Conservation (phyloP, 495 filamentous ascomycete species). For the Melanomma pulvis-pyrius region DNA sequence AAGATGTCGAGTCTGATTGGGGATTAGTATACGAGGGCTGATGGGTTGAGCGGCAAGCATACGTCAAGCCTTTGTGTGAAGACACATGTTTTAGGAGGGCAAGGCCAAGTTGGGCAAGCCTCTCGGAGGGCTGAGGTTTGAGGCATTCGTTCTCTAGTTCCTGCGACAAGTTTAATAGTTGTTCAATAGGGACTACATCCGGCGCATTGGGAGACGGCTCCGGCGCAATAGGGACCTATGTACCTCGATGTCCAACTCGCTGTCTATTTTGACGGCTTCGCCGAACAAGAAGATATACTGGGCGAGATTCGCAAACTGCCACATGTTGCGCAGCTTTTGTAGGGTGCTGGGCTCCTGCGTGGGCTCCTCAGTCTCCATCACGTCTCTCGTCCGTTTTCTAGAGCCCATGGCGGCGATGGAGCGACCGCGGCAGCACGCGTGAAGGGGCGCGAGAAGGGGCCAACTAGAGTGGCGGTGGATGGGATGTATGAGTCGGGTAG, state of each 20-base stretch:
- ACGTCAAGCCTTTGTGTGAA: constrained; percentile 89
- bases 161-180: constrained; percentile 51
- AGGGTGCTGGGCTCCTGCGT: constrained; percentile 60
- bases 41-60: constrained; percentile 47
- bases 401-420: constrained; percentile 52
- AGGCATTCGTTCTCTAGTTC: constrained; percentile 88
- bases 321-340: constrained; percentile 76
- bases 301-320: constrained; percentile 93
- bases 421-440: constrained; percentile 36
- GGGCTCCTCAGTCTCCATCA: constrained; percentile 58
- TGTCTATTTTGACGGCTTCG: constrained; percentile 82
- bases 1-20: constrained; percentile 75
- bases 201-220: background rate
- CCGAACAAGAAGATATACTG: constrained; percentile 93
- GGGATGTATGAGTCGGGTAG: background rate
- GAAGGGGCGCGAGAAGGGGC: background rate
- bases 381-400: constrained; percentile 73
- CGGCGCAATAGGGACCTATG: constrained; percentile 40
- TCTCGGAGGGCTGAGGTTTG: constrained; percentile 69
- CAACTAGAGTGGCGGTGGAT: background rate
- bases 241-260: constrained; percentile 85
- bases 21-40: constrained; percentile 6
- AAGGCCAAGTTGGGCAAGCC: constrained; percentile 80
- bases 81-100: constrained; percentile 89
- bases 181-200: background rate